Base-by-base conservation (phyloP, 176 grass and related monocot species). In the Rhynchospora tenuis region DNA sequence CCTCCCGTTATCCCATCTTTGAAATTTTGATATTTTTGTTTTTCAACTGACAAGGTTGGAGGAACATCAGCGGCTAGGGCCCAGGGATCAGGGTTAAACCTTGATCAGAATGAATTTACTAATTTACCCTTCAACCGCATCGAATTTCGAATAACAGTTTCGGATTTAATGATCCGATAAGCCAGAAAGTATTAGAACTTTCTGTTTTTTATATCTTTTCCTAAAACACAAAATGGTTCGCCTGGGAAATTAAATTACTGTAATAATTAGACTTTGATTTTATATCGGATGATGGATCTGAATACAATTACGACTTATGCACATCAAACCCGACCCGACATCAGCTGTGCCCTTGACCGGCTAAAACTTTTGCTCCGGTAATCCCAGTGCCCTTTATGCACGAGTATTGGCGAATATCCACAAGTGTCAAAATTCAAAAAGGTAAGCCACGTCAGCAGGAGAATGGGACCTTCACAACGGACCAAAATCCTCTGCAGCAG, bases 1-100 rank as follows among this genome's bases (percentile, higher is more conserved):
- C 61, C 61, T 48, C 11, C 80, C 80, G 54, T 66, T 51, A 82
- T 38, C 57, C 80, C 80, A 68, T 68, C 80, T 64, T 29, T 17
- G 62, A 68, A 82, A 66, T 24, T 64, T 64, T 29, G 43, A 75
- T 19, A 11, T 42, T 72, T 72, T 64, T 64, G 61, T 19, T 8
- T 64, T 64, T 10, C n/a, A 23, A 8, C 24, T 10, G 33, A 38
- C 33, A 38, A n/a, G n/a, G n/a, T n/a, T n/a, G n/a, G n/a, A n/a
- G n/a, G n/a, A n/a, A n/a, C n/a, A n/a, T n/a, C n/a, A n/a, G n/a
- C n/a, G n/a, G n/a, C n/a, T n/a, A n/a, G n/a, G 8, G 72, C 14
- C 1, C 29, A 76, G 17, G 7, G 19, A 50, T 8, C 66, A 71
- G 27, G 27, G 66, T 16, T 11, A 11, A 28, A 80, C 55, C 70